These are phyloP conservation scores for Coccomyxa sp. DNA, from an alignment of 139 green algal genomes.

Conservation along the genomic window DNA sequence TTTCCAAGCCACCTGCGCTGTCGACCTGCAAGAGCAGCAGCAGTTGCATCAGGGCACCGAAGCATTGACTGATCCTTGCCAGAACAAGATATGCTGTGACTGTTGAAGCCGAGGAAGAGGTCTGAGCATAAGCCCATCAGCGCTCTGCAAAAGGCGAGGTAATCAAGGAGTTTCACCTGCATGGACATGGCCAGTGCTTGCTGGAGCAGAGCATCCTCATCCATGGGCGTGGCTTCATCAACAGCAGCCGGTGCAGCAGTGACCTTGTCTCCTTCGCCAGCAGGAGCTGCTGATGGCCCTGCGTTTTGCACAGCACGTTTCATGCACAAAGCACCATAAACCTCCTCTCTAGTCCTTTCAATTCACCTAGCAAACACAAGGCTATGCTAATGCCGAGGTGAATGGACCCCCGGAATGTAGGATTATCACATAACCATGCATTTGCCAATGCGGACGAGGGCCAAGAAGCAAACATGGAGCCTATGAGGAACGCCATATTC, in stretches of 20 bases:
- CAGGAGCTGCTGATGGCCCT: not conserved
- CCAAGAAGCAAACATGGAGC: too few species aligned
- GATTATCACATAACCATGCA: too few species aligned
- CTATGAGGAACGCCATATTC: too few species aligned
- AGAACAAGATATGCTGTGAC: not conserved
- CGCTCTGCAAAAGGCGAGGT: not conserved
- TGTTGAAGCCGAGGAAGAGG: not conserved
- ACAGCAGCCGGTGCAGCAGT: slow-evolving; percentile 2
- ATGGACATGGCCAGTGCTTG: slow-evolving; percentile 91
- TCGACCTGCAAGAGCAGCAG: not conserved
- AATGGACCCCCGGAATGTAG: too few species aligned
- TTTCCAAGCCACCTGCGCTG: not conserved
- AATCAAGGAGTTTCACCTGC: slow-evolving; percentile 30
- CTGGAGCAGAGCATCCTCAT: slow-evolving; percentile 79
- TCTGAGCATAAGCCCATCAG: not conserved
- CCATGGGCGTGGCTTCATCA: slow-evolving; percentile 53
- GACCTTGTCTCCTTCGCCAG: slow-evolving; percentile 4
- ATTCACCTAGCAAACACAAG: too few species aligned
- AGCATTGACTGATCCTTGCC: not conserved
- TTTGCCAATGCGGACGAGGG: too few species aligned
- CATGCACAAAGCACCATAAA: not conserved
- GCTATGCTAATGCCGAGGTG: too few species aligned
- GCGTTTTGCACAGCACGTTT: not conserved
- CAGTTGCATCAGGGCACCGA: not conserved
- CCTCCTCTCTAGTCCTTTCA: not conserved